Evolutionary conservation across 306 rosid species (phyloP), one percentile per base, ranked within the genome.

Genomic region (Argentina anserina): DNA sequence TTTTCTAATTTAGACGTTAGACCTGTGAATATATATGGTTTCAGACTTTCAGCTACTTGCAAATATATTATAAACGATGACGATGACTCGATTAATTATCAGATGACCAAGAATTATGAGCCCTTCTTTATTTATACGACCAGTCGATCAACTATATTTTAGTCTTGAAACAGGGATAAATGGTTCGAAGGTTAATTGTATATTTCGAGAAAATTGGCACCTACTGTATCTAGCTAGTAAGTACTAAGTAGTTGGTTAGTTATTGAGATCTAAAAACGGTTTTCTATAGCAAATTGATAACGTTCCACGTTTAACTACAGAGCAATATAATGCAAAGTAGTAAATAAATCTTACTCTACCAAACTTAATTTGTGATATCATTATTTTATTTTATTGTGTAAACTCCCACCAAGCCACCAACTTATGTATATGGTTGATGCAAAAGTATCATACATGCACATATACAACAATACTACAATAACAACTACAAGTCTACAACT

Each of bases 321-420:
- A n/a, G n/a, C n/a, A n/a, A n/a, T n/a, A n/a, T n/a, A n/a, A n/a
- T 4, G 17, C 12, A 25, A 23, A 55, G 34, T 55, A 55, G 34
- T 11, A n/a, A 25, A 10, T 13, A 9, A 7, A 50, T n/a, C 20
- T 21, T 9, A 52, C 29, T 52, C 15, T 52, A 21, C 29, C 59
- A 52, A 52, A 28, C 9, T 3, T 10, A 52, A 28, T 21, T 3
- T 10, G 4, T 23, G 12, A 1, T 23, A n/a, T 23, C 23, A 2
- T 53, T 53, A 0, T 46, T 17, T 46, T 46, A 46, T 46, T 50
- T 7, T 12, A 26, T 8, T 55, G 7, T 25, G 31, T 11, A 53
- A 23, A 23, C 60, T 53, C 63, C 34, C 31, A 28, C 71, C 71
- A 42, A 66, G 36, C 34, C 31, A 28, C 71, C 71, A 42, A 66